Percentiles rank a stretch among this genome's conserved stretches.
Conservation (phyloP, 306 rosid species). For the Dryas octopetala region DNA sequence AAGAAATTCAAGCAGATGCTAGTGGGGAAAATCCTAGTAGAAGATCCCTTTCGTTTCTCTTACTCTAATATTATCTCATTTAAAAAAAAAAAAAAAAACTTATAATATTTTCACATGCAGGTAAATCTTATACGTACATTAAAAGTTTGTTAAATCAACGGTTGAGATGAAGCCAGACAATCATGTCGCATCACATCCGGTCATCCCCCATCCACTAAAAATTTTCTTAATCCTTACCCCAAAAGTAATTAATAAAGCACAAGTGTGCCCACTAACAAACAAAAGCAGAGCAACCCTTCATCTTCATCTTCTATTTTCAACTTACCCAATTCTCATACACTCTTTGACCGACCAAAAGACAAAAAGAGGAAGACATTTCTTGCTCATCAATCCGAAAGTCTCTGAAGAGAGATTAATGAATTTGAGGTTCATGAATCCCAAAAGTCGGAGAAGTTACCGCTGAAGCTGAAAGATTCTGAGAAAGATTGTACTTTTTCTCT, state of each 20-base stretch:
- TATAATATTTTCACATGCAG: too few species aligned
- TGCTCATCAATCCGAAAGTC: neutral
- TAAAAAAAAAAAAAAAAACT: too few species aligned
- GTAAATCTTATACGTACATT: too few species aligned
- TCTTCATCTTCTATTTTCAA: neutral
- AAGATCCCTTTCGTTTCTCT: too few species aligned
- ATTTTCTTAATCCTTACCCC: too few species aligned
- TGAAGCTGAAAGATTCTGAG: neutral
- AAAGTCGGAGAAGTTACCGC: neutral
- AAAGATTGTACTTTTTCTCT: neutral
- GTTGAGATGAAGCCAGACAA: too few species aligned
- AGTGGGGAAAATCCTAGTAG: too few species aligned
- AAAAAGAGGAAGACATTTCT: neutral
- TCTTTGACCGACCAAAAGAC: neutral
- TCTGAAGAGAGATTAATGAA: neutral
- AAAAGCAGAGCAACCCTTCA: neutral
- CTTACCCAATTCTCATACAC: neutral
- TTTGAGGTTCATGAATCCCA: conserved; percentile 6
- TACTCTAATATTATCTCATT: too few species aligned
- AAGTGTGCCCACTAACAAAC: neutral
- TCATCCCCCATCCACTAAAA: too few species aligned
- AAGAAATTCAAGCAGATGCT: too few species aligned
- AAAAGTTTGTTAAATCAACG: too few species aligned
- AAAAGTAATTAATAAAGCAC: neutral
- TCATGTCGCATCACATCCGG: too few species aligned